These are phyloP conservation scores for Penicillium sp. DNA, from an alignment of 2,329 filamentous ascomycete species.

Conservation along the genomic window DNA sequence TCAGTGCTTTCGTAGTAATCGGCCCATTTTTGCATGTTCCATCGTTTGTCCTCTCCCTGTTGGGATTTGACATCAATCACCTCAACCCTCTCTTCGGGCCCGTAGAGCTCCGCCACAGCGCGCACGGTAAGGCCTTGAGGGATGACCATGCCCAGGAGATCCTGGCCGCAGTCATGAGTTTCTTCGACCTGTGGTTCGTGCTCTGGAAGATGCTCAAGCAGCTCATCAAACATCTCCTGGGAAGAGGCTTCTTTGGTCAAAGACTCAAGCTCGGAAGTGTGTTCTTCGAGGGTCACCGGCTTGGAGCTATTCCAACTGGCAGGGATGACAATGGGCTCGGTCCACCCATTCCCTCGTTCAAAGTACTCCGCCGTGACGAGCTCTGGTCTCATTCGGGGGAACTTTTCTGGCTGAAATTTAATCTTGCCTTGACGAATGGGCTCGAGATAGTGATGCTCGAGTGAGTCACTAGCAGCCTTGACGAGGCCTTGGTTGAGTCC, in stretches of 20 bases:
- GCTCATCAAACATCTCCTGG: slow-evolving; percentile 44
- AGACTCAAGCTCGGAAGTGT: slow-evolving; percentile 27
- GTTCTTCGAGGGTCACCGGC: slow-evolving; percentile 29
- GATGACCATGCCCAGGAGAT: slow-evolving; percentile 69
- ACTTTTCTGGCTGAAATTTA: slow-evolving; percentile 61
- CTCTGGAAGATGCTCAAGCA: slow-evolving; percentile 35
- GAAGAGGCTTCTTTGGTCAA: slow-evolving; percentile 38
- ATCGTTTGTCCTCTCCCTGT: slow-evolving; percentile 64
- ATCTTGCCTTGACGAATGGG: slow-evolving; percentile 67
- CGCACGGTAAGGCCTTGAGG: slow-evolving; percentile 65
- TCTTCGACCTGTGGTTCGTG: slow-evolving; percentile 37
- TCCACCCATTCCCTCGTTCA: slow-evolving; percentile 64
- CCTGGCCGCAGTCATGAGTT: slow-evolving; percentile 63
- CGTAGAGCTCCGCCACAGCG: slow-evolving; percentile 64
- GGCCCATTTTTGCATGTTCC: slow-evolving; percentile 67
- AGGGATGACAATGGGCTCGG: slow-evolving; percentile 67
- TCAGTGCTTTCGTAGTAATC: slow-evolving; percentile 66
- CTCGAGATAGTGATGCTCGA: slow-evolving; percentile 69
- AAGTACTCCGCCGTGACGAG: slow-evolving; percentile 65
- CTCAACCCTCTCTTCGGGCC: slow-evolving; percentile 62
- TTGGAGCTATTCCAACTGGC: slow-evolving; percentile 61
- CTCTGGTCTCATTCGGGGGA: slow-evolving; percentile 65
- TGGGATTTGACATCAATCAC: slow-evolving; percentile 72
- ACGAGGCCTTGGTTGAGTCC: slow-evolving; percentile 67
- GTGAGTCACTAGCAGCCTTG: slow-evolving; percentile 64